A percentile compares a stretch with the other conserved stretches of the same genome.
Conservation (phyloP, 306 rosid genomes). For the Corylus avellana region DNA sequence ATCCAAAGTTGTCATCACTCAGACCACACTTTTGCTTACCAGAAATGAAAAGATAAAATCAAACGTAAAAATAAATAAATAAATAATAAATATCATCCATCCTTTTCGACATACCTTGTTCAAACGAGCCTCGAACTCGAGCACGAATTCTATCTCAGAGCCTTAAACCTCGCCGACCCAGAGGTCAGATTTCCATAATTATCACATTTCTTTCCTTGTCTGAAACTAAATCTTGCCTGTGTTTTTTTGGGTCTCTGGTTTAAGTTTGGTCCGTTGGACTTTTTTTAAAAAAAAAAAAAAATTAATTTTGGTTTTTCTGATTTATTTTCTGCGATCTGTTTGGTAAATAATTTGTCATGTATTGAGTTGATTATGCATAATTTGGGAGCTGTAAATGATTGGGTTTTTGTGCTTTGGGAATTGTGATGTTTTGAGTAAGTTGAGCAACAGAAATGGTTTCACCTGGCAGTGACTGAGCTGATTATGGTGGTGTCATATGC, state of each 20-base stretch:
- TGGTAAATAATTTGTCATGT: neutral
- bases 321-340: neutral
- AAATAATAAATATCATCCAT: no score
- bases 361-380: neutral
- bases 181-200: slow-evolving; percentile 14
- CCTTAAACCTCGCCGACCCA: neutral
- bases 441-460: neutral
- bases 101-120: no score
- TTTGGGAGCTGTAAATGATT: neutral
- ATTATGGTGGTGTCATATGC: neutral
- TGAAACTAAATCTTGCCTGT: neutral
- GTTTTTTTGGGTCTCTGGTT: neutral
- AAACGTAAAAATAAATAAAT: no score
- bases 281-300: neutral
- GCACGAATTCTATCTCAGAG: neutral
- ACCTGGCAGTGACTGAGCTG: slow-evolving; percentile 1
- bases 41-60: no score
- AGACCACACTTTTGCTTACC: no score
- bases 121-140: no score
- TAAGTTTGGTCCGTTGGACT: neutral
- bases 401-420: neutral
- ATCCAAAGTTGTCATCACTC: neutral
- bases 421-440: neutral
- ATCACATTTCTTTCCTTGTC: neutral
- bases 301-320: neutral